Evolutionary conservation across 2,329 filamentous ascomycete species (phyloP).

Genomic region (Exophiala alcalophila): DNA sequence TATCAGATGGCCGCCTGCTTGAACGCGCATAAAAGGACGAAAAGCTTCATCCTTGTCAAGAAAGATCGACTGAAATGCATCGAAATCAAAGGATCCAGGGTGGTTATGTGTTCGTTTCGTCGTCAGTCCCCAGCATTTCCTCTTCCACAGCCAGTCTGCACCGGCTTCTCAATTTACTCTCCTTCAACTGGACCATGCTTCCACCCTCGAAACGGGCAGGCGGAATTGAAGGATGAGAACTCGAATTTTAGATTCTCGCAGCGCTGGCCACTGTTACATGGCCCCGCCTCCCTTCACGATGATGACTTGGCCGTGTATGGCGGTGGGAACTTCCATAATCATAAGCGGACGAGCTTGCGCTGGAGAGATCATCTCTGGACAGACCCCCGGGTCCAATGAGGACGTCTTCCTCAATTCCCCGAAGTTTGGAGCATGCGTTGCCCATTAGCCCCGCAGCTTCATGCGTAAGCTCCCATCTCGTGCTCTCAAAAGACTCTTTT

Average conservation of each 20-base stretch:
- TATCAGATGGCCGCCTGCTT: conserved; percentile 29
- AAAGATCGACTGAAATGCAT: conserved; percentile 1
- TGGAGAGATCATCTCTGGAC: conserved; percentile 8
- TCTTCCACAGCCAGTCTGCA: no score
- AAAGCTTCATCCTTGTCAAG: no score
- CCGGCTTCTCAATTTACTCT: no score
- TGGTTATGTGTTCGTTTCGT: conserved; percentile 1
- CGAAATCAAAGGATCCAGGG: not conserved
- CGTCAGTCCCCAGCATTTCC: no score
- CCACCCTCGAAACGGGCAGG: no score
- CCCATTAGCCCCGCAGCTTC: conserved; percentile 77
- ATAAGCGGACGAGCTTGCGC: conserved; percentile 8
- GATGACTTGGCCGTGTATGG: conserved; percentile 2
- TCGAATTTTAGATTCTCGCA: conserved; percentile 13
- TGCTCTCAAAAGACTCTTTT: conserved; percentile 74
- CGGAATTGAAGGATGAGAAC: no score
- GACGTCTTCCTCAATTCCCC: conserved; percentile 25
- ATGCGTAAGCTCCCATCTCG: conserved; percentile 86
- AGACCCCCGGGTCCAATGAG: conserved; percentile 14
- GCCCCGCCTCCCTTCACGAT: conserved; percentile 15
- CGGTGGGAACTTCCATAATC: conserved; percentile 12
- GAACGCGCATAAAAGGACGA: conserved; percentile 18
- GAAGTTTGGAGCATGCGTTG: conserved; percentile 70
- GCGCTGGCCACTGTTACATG: conserved; percentile 19
- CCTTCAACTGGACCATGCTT: no score